phyloP scores from a whole-genome alignment of 1,284 basidiomycete species.

The Stereum hirsutum region DNA sequence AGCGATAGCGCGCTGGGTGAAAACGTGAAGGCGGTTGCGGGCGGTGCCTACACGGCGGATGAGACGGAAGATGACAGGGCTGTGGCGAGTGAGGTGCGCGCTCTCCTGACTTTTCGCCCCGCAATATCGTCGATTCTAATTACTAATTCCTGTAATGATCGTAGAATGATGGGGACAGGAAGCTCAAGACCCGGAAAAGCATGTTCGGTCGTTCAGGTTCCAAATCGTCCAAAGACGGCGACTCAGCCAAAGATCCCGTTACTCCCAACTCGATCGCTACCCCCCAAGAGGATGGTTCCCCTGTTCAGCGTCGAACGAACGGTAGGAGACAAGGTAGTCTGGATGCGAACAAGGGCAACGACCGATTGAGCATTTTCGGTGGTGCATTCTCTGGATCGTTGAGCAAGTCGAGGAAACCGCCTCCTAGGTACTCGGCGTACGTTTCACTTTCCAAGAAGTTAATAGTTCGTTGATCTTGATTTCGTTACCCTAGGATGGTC shows the following conservation, averaged over 20 bases:
- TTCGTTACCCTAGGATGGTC: slow-evolving; percentile 5
- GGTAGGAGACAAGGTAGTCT: slow-evolving; percentile 32
- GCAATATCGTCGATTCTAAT: too few relatives aligned
- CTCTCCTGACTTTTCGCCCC: too few relatives aligned
- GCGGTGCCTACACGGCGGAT: slow-evolving; percentile 20
- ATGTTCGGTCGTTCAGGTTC: slow-evolving; percentile 47
- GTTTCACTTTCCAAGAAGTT: slow-evolving; percentile 18
- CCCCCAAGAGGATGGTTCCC: slow-evolving; percentile 14
- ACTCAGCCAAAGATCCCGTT: slow-evolving; percentile 22
- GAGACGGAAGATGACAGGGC: slow-evolving; percentile 52
- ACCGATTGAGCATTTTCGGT: slow-evolving; percentile 76
- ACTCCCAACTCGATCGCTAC: slow-evolving; percentile 26
- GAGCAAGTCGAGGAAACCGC: slow-evolving; percentile 68
- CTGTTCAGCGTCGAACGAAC: too few relatives aligned
- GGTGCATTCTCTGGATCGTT: slow-evolving; percentile 44
- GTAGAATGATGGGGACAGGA: too few relatives aligned
- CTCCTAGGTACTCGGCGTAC: slow-evolving; percentile 59
- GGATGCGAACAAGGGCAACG: slow-evolving; percentile 41
- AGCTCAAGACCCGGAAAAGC: slow-evolving; percentile 26
- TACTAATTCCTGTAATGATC: too few relatives aligned
- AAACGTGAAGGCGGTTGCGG: slow-evolving; percentile 24
- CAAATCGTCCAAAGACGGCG: slow-evolving; percentile 18
- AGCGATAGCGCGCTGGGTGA: slow-evolving; percentile 52
- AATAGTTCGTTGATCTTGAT: background rate
- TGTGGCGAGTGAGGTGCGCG: slow-evolving; percentile 61